A percentile compares a stretch with the other conserved stretches of the same genome.
Conservation (phyloP, 352 stramenopile genomes). For the Achlya hypogyna region DNA sequence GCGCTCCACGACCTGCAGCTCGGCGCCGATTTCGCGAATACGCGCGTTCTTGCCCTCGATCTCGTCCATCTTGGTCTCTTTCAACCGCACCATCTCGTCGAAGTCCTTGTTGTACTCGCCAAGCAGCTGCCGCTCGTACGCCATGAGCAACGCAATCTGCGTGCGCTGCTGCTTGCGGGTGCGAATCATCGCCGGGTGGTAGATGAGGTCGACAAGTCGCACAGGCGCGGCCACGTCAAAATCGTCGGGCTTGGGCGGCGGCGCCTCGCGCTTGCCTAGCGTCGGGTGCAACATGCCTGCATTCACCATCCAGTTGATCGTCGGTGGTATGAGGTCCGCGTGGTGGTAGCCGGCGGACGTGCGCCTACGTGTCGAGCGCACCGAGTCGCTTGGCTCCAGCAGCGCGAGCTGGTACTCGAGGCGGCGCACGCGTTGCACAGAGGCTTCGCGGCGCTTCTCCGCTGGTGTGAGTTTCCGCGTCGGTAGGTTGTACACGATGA, state of each 20-base stretch:
- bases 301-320: constrained; percentile 31
- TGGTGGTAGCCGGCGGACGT: constrained; percentile 1
- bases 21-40: constrained; percentile 77
- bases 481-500: constrained; percentile 78
- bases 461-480: constrained; percentile 43
- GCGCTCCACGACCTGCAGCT: constrained; percentile 49
- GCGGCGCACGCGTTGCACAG: constrained; percentile 22
- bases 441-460: constrained; percentile 29
- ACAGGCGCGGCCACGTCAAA: constrained; percentile 21
- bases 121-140: constrained; percentile 57
- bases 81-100: constrained; percentile 53
- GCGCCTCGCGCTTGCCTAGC: constrained; percentile 12
- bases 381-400: neutral
- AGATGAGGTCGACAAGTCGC: constrained; percentile 71
- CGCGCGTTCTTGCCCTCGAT: constrained; percentile 85
- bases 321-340: constrained; percentile 17
- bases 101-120: constrained; percentile 84
- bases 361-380: neutral
- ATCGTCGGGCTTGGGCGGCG: neutral
- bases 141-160: constrained; percentile 78
- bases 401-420: constrained; percentile 27
- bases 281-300: constrained; percentile 22
- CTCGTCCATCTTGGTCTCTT: constrained; percentile 74
- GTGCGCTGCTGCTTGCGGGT: constrained; percentile 75
- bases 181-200: constrained; percentile 74